Conservation (phyloP, 2,329 filamentous ascomycete species). For the Neofusicoccum kwambonambiense region DNA sequence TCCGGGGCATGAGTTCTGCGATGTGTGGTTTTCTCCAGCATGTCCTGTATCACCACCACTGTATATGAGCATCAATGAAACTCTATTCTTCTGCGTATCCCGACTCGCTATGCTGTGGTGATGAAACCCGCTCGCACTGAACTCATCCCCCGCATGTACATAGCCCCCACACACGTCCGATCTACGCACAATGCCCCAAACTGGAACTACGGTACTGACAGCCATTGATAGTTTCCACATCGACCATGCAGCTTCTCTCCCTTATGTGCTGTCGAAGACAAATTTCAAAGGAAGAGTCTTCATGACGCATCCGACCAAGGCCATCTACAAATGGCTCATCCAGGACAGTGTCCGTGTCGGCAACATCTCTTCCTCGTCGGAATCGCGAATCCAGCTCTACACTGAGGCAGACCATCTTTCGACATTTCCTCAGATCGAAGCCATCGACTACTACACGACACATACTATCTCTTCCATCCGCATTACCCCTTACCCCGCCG, state of each 20-base stretch:
- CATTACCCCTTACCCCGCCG: constrained; percentile 94
- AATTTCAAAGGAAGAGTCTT: constrained; percentile 96
- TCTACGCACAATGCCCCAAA: background rate
- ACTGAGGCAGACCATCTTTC: constrained; percentile 93
- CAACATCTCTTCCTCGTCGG: constrained; percentile 64
- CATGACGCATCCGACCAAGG: constrained; percentile 99
- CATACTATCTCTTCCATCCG: constrained; percentile 95
- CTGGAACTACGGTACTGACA: constrained; percentile 2
- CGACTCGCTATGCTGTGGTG: constrained; percentile 18
- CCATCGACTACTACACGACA: constrained; percentile 97
- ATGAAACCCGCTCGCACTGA: constrained; percentile 8
- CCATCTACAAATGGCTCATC: constrained; percentile 99
- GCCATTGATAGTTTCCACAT: constrained; percentile 76
- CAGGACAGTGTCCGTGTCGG: constrained; percentile 91
- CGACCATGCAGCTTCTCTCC: constrained; percentile 97
- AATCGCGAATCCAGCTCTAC: constrained; percentile 70
- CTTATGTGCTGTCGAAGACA: constrained; percentile 95
- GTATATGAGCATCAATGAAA: constrained; percentile 22
- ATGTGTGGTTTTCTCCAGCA: constrained; percentile 9
- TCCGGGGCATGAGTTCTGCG: constrained; percentile 11
- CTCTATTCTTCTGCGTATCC: constrained; percentile 9
- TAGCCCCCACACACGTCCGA: background rate
- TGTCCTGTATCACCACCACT: constrained; percentile 16
- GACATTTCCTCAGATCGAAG: constrained; percentile 91
- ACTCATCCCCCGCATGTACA: constrained; percentile 16